Conservation (phyloP, 306 rosid species). For the Comarum palustre region DNA sequence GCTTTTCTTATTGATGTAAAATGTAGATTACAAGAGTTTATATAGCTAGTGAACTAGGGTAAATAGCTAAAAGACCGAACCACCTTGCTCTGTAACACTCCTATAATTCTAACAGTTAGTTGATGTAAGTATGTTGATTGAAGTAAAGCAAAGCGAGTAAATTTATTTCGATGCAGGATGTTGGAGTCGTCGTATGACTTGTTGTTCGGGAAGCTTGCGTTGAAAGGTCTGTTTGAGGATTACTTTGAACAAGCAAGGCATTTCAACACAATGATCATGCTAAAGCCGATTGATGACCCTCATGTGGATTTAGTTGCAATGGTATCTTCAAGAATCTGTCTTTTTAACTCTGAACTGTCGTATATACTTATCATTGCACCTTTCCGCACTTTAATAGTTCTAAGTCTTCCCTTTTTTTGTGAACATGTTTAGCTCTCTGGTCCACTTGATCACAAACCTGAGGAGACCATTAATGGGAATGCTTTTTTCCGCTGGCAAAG, state of each 20-base stretch:
- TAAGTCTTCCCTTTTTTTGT: conserved; percentile 19
- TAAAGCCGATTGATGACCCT: conserved; percentile 94
- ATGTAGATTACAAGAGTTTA: too few relatives aligned
- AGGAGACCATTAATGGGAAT: conserved; percentile 58
- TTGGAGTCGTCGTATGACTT: conserved; percentile 75
- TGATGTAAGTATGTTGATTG: neutral
- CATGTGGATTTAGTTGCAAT: conserved; percentile 92
- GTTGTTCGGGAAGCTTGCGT: conserved; percentile 81
- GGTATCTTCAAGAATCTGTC: conserved; percentile 39
- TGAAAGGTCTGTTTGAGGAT: conserved; percentile 74
- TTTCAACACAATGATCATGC: conserved; percentile 72
- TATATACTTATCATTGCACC: neutral
- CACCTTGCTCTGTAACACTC: too few relatives aligned
- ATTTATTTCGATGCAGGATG: conserved; percentile 55
- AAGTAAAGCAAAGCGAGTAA: neutral
- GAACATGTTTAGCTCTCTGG: conserved; percentile 70
- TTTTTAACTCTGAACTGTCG: neutral
- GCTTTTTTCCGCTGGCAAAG: conserved; percentile 96
- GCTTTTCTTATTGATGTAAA: too few relatives aligned
- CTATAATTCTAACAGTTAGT: neutral
- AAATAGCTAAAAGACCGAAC: too few relatives aligned
- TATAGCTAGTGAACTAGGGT: neutral
- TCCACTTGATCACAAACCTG: conserved; percentile 72
- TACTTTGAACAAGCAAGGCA: conserved; percentile 70
- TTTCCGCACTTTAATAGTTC: neutral